phyloP scores from a whole-genome alignment of 345 rosid genomes.

The Trapa bicornis region DNA sequence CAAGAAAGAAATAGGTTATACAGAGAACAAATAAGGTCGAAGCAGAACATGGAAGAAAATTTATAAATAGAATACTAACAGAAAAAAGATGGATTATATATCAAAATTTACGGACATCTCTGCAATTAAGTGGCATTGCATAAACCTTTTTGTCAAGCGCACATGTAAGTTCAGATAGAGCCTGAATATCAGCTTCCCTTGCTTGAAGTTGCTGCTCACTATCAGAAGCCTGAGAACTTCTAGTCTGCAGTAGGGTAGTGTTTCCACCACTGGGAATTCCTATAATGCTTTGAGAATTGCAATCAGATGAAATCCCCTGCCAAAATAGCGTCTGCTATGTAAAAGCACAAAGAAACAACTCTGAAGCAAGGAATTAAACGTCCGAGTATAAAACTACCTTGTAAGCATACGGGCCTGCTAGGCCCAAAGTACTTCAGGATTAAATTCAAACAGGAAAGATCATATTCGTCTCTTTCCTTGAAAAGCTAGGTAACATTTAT shows the following conservation, averaged over 20 bases:
- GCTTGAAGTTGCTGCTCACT: conserved; percentile 21
- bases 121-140: not conserved
- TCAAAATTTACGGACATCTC: not conserved
- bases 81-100: not conserved
- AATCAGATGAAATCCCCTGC: not conserved
- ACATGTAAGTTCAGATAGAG: conserved; percentile 32
- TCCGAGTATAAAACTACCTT: not conserved
- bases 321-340: not conserved
- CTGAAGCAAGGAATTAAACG: not conserved
- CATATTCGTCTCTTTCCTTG: not conserved
- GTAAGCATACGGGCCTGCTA: not conserved
- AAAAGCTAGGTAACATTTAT: not conserved
- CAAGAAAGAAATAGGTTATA: not conserved
- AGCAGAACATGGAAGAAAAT: not conserved
- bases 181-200: conserved; percentile 51
- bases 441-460: not conserved
- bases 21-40: not conserved
- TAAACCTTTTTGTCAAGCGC: conserved; percentile 53
- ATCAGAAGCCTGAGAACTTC: conserved; percentile 20
- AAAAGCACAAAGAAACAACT: not conserved
- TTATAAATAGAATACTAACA: not conserved
- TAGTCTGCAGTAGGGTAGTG: conserved; percentile 22
- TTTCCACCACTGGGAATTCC: conserved; percentile 17
- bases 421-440: not conserved
- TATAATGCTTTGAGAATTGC: conserved; percentile 22